phyloP scores from a whole-genome alignment of 2,329 filamentous ascomycete species.

The Harringtonia aguacate region DNA sequence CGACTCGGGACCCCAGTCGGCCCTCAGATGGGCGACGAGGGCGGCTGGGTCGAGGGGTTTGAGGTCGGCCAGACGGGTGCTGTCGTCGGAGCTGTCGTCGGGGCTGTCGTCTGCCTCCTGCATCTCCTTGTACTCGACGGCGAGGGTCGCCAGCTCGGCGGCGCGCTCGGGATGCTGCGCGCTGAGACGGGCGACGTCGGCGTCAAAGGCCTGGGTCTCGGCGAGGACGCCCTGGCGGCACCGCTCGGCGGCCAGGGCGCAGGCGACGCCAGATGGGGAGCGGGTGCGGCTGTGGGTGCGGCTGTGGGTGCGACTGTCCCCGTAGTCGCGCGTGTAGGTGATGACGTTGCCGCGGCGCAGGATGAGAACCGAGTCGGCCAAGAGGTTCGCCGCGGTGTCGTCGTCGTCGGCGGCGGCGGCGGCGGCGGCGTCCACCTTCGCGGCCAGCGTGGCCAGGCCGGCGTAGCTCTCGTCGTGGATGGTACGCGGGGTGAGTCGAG shows the following conservation, averaged over 20 bases:
- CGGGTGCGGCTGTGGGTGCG: neutral
- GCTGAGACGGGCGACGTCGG: conserved; percentile 9
- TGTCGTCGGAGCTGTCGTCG: neutral
- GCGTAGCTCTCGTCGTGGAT: conserved; percentile 36
- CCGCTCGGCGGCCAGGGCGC: conserved; percentile 11
- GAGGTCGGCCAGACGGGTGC: neutral
- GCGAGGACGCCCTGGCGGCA: conserved; percentile 1
- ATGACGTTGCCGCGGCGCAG: conserved; percentile 27
- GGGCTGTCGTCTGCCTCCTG: neutral
- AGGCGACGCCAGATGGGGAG: conserved; percentile 1
- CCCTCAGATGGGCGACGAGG: conserved; percentile 1
- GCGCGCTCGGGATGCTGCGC: conserved; percentile 6
- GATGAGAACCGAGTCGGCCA: conserved; percentile 24
- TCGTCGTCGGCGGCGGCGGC: conserved; percentile 6
- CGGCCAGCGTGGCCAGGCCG: conserved; percentile 25
- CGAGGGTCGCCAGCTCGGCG: conserved; percentile 8
- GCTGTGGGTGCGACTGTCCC: neutral
- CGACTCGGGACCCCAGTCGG: conserved; percentile 4
- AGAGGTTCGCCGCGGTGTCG: neutral
- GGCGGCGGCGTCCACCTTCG: conserved; percentile 22
- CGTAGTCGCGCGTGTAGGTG: conserved; percentile 14
- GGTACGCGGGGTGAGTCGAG: conserved; percentile 28
- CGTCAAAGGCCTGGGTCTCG: conserved; percentile 19
- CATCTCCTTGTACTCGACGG: neutral
- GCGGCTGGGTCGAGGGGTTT: neutral